Evolutionary conservation across 805 yeast genomes (phyloP).

Genomic region (Starmerella roubikii): DNA sequence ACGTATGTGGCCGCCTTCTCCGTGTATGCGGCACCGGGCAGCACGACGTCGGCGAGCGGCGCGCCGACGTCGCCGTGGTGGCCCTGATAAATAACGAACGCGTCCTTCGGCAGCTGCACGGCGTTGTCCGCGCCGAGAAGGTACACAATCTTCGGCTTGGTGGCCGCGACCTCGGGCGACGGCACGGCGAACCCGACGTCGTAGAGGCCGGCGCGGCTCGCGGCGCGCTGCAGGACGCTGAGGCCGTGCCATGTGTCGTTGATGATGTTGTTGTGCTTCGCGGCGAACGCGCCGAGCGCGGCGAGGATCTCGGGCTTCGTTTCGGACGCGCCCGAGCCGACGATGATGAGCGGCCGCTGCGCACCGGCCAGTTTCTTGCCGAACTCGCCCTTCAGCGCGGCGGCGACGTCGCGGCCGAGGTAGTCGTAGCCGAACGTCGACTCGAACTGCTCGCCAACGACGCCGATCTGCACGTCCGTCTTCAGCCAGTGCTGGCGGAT

Average conservation of each 20-base stretch:
- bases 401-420: conserved; percentile 47
- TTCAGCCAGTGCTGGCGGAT: conserved; percentile 71
- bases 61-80: conserved; percentile 90
- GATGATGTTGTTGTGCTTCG: conserved; percentile 44
- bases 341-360: conserved; percentile 59
- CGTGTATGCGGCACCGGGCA: conserved; percentile 82
- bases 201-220: conserved; percentile 76
- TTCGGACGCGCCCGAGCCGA: conserved; percentile 69
- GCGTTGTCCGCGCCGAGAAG: conserved; percentile 77
- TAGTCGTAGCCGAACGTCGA: conserved; percentile 56
- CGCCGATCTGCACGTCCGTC: conserved; percentile 48
- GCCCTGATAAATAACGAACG: conserved; percentile 81
- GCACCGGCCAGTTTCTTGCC: conserved; percentile 59
- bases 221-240: conserved; percentile 69
- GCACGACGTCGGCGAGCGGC: conserved; percentile 70
- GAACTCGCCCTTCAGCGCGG: conserved; percentile 52
- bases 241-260: conserved; percentile 71
- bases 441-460: conserved; percentile 64
- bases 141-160: conserved; percentile 61
- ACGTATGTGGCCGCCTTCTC: conserved; percentile 76
- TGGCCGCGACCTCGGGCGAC: conserved; percentile 33
- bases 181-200: conserved; percentile 63
- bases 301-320: conserved; percentile 34
- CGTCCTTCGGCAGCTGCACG: conserved; percentile 62
- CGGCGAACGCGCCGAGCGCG: conserved; percentile 44